Percentiles rank a stretch among this genome's conserved stretches.
phyloP scores from a whole-genome alignment of 495 filamentous ascomycete genomes.

The Baudoinia panamericana region DNA sequence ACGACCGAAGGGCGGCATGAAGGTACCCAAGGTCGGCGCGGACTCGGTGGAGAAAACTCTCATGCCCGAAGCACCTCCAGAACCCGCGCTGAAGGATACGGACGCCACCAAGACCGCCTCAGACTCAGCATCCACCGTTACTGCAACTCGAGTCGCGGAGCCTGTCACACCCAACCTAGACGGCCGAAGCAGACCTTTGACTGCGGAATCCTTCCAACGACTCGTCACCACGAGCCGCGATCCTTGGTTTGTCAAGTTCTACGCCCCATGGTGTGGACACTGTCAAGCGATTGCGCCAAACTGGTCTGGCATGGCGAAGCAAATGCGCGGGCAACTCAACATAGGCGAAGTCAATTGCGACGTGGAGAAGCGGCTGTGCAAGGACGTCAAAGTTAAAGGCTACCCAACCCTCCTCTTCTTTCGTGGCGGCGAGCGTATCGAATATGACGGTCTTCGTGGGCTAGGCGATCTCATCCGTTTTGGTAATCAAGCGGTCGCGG shows the following conservation, averaged over 20 bases:
- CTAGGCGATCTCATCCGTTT: conserved; percentile 81
- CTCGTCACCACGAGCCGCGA: conserved; percentile 76
- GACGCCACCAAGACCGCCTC: conserved; percentile 24
- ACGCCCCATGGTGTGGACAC: conserved; percentile 92
- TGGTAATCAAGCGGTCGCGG: conserved; percentile 70
- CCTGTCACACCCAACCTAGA: conserved; percentile 52
- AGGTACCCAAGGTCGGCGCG: conserved; percentile 48
- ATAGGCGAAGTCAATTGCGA: conserved; percentile 97
- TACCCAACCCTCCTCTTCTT: conserved; percentile 92
- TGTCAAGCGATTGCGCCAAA: conserved; percentile 84
- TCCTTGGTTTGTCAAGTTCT: conserved; percentile 98
- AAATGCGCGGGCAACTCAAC: conserved; percentile 77
- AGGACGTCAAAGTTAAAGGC: conserved; percentile 62
- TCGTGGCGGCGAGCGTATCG: conserved; percentile 76
- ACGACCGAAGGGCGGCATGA: conserved; percentile 48
- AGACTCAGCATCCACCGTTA: conserved; percentile 11
- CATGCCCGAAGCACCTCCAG: conserved; percentile 30
- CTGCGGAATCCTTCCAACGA: conserved; percentile 74
- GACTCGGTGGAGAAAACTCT: conserved; percentile 35
- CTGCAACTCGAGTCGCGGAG: conserved; percentile 8
- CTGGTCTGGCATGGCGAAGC: conserved; percentile 79
- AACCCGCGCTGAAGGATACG: conserved; percentile 20
- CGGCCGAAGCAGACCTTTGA: conserved; percentile 61
- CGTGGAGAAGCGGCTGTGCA: conserved; percentile 67
- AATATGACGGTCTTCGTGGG: conserved; percentile 86